Evolutionary conservation across 202 grass and related monocot genomes (phyloP), one percentile per base, ranked within the genome.

Genomic region (Cymbopogon flexuosus): DNA sequence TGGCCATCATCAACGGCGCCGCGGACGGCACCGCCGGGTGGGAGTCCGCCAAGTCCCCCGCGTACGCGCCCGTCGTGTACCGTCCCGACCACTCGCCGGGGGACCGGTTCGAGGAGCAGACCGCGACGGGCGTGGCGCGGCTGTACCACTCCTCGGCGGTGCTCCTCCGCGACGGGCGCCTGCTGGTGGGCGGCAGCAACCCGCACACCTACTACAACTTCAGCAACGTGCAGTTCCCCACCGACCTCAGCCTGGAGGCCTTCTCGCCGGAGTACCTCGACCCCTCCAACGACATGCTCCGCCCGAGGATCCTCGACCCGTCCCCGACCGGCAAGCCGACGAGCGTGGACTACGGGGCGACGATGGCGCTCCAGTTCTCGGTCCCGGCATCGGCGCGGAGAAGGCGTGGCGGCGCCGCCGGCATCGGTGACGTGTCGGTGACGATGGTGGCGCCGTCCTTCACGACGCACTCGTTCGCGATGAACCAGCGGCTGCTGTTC

Each of bases 111-210:
- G 83, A 83, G 67, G 59, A 70, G 75, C 87, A 97, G 77, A 77
- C 18, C 46, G 23, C 87, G 18, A 42, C 80, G 6, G 79, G 60
- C 23, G 88, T 87, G 66, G 72, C 89, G 56, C 58, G 94, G 68
- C 61, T 93, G 67, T 97, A 97, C 84, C 94, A 97, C 77, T 97
- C 94, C 1, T 83, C 82, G 3, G 91, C 33, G n/a, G 82, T 93
- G 68, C 86, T 97, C 62, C 77, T 97, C 52, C 94, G 94, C 42
- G 87, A 93, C 76, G 89, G 91, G 6, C 87, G 91, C 22, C 46
- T 97, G 30, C 90, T 97, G 24, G 82, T 97, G 6, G 94, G 91
- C 19, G 94, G 94, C 10, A 97, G 94, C 77, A 97, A 97, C 89
- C 94, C 94, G 18, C 94, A 93, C 83, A 40, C 66, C 3, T 75